phyloP scores from a whole-genome alignment of 73 alveolate genomes.

The Paramecium sexaurelia region DNA sequence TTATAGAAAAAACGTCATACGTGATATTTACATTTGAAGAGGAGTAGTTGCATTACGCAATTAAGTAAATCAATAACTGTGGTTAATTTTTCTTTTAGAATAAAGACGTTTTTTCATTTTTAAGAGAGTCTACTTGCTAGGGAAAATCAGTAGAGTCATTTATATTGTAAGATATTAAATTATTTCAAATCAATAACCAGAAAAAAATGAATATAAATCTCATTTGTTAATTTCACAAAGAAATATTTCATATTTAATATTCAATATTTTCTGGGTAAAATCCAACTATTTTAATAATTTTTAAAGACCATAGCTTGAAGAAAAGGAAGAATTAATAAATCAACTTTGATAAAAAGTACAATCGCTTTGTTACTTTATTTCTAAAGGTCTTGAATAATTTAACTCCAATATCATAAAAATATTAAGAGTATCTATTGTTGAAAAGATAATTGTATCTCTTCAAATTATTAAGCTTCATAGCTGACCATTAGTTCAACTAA shows the following conservation, averaged over 20 bases:
- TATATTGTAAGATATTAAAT: neutral
- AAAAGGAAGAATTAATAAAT: neutral
- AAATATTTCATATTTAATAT: neutral
- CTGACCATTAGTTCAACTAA: neutral
- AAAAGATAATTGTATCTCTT: neutral
- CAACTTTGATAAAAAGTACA: neutral
- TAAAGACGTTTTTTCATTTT: neutral
- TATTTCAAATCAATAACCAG: neutral
- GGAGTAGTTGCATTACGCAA: neutral
- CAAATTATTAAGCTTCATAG: neutral
- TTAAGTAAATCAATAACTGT: neutral
- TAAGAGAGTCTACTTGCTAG: neutral
- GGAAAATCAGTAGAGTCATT: constrained; percentile 3
- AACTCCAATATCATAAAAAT: neutral
- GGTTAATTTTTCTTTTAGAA: neutral
- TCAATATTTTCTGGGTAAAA: neutral
- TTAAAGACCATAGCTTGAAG: neutral
- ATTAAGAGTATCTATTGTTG: neutral
- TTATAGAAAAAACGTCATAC: neutral
- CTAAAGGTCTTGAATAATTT: neutral
- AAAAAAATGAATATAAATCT: neutral
- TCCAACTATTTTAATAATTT: neutral
- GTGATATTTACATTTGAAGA: constrained; percentile 22
- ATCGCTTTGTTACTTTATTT: neutral
- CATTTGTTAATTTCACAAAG: neutral